Base-by-base conservation (phyloP, 2,329 filamentous ascomycete species). In the Ophiocordyceps unilateralis region DNA sequence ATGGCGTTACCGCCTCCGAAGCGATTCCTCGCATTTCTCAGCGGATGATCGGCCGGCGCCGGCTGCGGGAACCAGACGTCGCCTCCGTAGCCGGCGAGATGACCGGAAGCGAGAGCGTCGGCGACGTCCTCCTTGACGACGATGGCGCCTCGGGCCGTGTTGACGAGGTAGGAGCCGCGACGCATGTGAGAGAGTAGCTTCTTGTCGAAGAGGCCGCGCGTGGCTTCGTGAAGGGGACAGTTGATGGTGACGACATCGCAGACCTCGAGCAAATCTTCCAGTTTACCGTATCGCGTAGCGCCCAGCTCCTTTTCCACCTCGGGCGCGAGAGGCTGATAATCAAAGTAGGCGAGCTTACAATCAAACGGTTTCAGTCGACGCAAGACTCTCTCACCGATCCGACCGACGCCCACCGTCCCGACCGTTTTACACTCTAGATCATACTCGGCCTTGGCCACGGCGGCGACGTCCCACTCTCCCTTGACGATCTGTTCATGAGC, bases 71-170 rank as follows among this genome's bases (percentile, higher is more conserved):
- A 93, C 89, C 89, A 96, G 57, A 91, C 83, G 53, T 91, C 84
- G 58, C 84, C 84, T 50, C 76, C 85, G 69, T 93, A 93, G 52
- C 85, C 85, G 57, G 83, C 81, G 58, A 93, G 83, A 65, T 96
- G 88, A 57, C 91, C 91, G 28, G 73, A 76, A 73, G 89, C 86
- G 62, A 98, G 77, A 41, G 91, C 91, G 23, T 82, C 88, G 49
- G 91, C 91, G 45, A 98, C 91, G 55, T 96, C 91, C 69, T 96
- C 89, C 78, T 96, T 96, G 69, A 96, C 89, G 55, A 98, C 88
- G 61, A 98, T 98, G 65, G 91, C 91, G 58, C 91, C 91, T 64
- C 91, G 91, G 54, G 91, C 91, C 28, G 91, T 98, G 81, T 98
- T 98, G 70, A 98, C 71, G 61, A 98, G 83, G 85, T 91, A 96